Evolutionary conservation across 2,329 filamentous ascomycete species (phyloP).

Genomic region (Magnaporthiopsis poae): DNA sequence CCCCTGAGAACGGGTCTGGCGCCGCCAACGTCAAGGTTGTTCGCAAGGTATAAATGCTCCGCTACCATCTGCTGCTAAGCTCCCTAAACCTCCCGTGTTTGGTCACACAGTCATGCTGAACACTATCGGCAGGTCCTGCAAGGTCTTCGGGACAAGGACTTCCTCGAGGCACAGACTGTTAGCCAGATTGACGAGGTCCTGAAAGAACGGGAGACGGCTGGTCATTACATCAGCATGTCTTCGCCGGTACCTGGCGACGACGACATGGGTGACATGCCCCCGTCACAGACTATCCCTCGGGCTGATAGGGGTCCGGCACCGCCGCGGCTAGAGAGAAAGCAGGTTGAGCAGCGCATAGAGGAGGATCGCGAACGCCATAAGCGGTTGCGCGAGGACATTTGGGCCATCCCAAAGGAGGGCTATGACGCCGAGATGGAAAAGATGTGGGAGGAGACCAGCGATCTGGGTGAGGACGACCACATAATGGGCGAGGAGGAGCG

Average conservation of each 20-base stretch:
- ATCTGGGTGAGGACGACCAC: constrained; percentile 79
- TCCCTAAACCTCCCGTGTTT: background rate
- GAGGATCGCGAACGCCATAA: constrained; percentile 95
- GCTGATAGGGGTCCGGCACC: constrained; percentile 20
- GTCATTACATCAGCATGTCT: constrained; percentile 43
- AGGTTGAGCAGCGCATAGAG: constrained; percentile 92
- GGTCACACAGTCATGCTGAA: background rate
- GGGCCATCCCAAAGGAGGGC: constrained; percentile 61
- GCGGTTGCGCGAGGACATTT: constrained; percentile 79
- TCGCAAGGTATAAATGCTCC: constrained; percentile 50
- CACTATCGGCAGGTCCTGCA: constrained; percentile 48
- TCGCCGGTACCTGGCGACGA: constrained; percentile 36
- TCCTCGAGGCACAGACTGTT: constrained; percentile 66
- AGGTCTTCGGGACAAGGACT: constrained; percentile 58
- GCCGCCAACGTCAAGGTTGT: constrained; percentile 92
- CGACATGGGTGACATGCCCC: constrained; percentile 31
- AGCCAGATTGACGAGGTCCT: constrained; percentile 73
- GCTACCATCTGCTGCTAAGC: background rate
- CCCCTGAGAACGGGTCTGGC: constrained; percentile 74
- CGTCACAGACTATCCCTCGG: constrained; percentile 30
- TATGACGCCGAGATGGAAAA: constrained; percentile 63
- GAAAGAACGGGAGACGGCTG: constrained; percentile 62
- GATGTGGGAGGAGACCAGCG: constrained; percentile 79
- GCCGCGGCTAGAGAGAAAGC: constrained; percentile 61
- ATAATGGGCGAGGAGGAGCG: constrained; percentile 65